Percentiles rank a stretch among this genome's conserved stretches.
Conservation (phyloP, 2,329 filamentous ascomycete species). For the Helotiales sp. region DNA sequence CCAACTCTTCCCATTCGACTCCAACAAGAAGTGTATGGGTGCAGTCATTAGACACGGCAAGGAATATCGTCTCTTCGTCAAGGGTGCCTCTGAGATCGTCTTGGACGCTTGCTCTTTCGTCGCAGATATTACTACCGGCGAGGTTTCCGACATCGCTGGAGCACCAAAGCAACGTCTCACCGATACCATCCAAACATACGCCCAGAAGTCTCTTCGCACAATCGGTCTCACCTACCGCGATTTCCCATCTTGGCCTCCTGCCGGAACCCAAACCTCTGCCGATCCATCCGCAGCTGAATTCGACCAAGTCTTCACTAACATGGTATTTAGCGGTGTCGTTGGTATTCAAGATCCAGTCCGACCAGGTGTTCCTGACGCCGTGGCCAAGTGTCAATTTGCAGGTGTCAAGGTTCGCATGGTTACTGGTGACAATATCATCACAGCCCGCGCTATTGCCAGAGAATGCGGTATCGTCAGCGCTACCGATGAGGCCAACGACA, state of each 20-base stretch:
- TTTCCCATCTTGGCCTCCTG: conserved; percentile 71
- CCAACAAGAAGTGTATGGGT: conserved; percentile 70
- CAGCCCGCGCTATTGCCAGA: conserved; percentile 72
- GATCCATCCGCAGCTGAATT: conserved; percentile 67
- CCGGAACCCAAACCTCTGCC: conserved; percentile 56
- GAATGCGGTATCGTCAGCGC: conserved; percentile 67
- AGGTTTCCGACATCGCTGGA: conserved; percentile 44
- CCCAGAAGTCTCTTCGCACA: conserved; percentile 72
- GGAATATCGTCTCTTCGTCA: conserved; percentile 53
- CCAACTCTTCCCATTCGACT: conserved; percentile 51
- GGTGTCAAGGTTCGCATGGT: conserved; percentile 77
- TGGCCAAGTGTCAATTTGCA: conserved; percentile 68
- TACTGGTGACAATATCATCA: conserved; percentile 73
- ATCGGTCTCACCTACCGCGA: conserved; percentile 77
- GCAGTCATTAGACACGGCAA: conserved; percentile 59
- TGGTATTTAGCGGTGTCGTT: conserved; percentile 74
- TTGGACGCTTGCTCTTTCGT: conserved; percentile 54
- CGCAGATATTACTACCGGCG: conserved; percentile 58
- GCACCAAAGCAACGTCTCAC: conserved; percentile 49
- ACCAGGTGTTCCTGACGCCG: conserved; percentile 69
- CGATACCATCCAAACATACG: conserved; percentile 63
- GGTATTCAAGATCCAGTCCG: conserved; percentile 78
- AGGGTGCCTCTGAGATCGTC: conserved; percentile 60
- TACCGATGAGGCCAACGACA: conserved; percentile 48
- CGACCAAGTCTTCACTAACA: conserved; percentile 69